Percentiles rank a stretch among this genome's conserved stretches.
Conservation (phyloP, 129 eudicot genomes). For the Escallonia herrerae region DNA sequence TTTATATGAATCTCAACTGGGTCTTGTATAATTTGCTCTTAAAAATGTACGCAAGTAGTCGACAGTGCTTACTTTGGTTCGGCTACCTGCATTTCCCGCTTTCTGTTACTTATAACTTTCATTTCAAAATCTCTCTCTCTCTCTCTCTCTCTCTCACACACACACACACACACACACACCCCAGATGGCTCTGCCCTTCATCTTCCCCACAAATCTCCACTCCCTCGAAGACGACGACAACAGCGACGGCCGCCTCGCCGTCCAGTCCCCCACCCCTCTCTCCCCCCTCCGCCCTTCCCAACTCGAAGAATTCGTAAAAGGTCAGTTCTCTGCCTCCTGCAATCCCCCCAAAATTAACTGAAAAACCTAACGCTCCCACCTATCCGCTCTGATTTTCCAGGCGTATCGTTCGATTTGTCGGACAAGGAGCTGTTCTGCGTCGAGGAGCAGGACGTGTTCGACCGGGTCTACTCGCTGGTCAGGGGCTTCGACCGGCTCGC, state of each 20-base stretch:
- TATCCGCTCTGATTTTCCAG: conserved; percentile 18
- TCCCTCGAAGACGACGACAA: conserved; percentile 36
- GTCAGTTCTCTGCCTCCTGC: conserved; percentile 9
- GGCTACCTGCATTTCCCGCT: conserved; percentile 15
- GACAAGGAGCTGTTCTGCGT: conserved; percentile 81
- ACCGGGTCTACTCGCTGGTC: conserved; percentile 62
- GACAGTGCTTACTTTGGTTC: no score
- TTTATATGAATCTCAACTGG: no score
- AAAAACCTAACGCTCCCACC: neutral
- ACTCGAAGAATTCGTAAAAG: conserved; percentile 92
- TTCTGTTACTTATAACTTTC: conserved; percentile 1
- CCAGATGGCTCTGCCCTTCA: conserved; percentile 60
- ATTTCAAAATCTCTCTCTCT: conserved; percentile 16
- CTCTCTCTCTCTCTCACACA: neutral
- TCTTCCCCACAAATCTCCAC: conserved; percentile 51
- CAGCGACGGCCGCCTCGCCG: conserved; percentile 39
- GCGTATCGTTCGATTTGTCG: conserved; percentile 71
- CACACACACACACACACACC: neutral
- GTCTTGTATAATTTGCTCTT: no score
- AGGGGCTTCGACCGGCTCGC: conserved; percentile 42
- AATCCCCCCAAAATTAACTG: neutral
- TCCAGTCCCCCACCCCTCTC: conserved; percentile 37
- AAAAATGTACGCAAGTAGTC: no score
- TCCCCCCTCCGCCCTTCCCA: conserved; percentile 60
- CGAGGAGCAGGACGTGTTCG: conserved; percentile 85